Evolutionary conservation across 176 grass and related monocot genomes (phyloP), one percentile per base, ranked within the genome.

Genomic region (Paspalum vaginatum): DNA sequence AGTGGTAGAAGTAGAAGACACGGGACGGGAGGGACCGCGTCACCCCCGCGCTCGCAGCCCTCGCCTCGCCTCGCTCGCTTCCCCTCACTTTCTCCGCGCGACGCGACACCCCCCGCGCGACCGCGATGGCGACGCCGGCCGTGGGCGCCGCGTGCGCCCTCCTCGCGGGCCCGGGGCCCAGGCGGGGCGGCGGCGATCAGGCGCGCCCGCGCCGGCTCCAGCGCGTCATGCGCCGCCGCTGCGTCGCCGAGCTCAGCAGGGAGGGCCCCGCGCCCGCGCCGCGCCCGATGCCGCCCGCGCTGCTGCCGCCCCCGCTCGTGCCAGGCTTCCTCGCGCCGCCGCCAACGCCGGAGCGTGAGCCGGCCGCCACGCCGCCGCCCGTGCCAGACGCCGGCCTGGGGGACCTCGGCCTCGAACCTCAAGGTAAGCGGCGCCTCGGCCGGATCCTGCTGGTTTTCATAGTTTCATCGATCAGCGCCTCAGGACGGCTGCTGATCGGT

Each of bases 171-270:
- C 2, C 26, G 27, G 72, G 45, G 0, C 14, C 20, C 70, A 55
- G 20, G 21, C 22, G 37, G 8, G 22, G 18, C 22, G 44, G 42
- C 59, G 44, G 66, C 61, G 49, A 60, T 20, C 43, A 25, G 53
- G 60, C 56, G 2, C 43, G 16, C 38, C 47, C 56, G 56, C 65
- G 51, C 9, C 25, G 61, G 27, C 81, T 63, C 53, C 56, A 16
- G 63, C 71, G 44, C 22, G 2, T 62, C 61, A 0, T 76, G 68
- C 61, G 46, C 24, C 7, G 70, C 62, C 73, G 59, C 12, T 90
- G 83, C 83, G 79, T 86, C n/a, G 88, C 78, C 21, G 88, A 90
- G 83, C 65, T 85, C 9, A 90, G 79, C 83, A 82, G 72, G 78
- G 83, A 82, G 43, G 55, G 65, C 2, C 67, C 74, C 16, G 53